phyloP scores from a whole-genome alignment of 768 basidiomycete genomes.

The Coprinopsis marcescibilis region DNA sequence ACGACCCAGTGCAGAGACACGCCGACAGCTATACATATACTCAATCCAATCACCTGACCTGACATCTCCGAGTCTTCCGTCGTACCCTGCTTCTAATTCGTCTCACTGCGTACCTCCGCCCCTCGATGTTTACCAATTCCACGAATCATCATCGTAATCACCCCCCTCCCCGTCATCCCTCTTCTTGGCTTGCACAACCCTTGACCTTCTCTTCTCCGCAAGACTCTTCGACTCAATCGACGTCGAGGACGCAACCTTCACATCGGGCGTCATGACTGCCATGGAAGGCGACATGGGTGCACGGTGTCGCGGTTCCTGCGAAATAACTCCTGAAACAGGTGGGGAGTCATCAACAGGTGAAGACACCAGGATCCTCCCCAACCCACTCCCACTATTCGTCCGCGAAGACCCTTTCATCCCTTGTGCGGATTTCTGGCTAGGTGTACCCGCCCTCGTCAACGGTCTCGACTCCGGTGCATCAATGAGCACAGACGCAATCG shows the following conservation, averaged over 20 bases:
- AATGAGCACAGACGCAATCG: background rate
- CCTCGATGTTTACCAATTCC: slow-evolving; percentile 7
- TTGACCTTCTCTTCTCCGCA: background rate
- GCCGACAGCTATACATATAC: no score
- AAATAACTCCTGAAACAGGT: background rate
- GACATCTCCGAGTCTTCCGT: no score
- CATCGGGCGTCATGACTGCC: slow-evolving; percentile 2
- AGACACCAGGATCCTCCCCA: no score
- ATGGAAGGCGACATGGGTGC: background rate
- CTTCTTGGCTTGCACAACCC: background rate
- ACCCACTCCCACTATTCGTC: no score
- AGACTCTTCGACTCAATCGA: background rate
- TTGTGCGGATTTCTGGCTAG: background rate
- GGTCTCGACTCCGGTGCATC: background rate
- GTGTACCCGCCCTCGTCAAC: background rate
- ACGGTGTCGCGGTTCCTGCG: background rate
- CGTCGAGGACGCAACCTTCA: background rate
- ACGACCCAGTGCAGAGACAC: no score
- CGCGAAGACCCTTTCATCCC: no score
- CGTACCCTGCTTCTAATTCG: no score
- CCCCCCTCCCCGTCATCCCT: no score
- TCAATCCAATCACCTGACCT: no score
- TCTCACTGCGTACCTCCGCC: no score
- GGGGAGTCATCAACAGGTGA: background rate
- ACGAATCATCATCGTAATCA: background rate